A percentile compares a stretch with the other conserved stretches of the same genome.
These are phyloP conservation scores for Pythium rhizo-oryzae DNA, from an alignment of 352 stramenopile species.

Conservation along the genomic window DNA sequence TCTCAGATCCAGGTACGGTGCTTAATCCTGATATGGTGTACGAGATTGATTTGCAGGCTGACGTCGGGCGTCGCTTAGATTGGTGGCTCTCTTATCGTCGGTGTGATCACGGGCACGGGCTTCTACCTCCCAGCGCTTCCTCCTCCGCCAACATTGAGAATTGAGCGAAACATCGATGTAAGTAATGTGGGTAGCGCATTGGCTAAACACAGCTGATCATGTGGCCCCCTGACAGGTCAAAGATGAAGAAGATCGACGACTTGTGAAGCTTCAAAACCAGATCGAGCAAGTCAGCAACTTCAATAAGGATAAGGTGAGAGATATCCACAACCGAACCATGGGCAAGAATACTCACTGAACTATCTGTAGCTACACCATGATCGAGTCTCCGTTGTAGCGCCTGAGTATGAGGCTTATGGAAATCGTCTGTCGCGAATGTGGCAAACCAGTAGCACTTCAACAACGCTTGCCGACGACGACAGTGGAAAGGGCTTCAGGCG, in stretches of 20 bases:
- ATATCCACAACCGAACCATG: not conserved
- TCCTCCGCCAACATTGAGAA: constrained; percentile 91
- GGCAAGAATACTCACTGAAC: not conserved
- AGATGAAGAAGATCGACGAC: constrained; percentile 93
- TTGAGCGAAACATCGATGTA: constrained; percentile 95
- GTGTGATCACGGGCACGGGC: constrained; percentile 91
- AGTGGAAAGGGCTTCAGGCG: constrained; percentile 41
- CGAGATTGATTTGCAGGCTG: not conserved
- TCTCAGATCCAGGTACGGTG: constrained; percentile 85
- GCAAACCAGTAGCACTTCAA: constrained; percentile 26
- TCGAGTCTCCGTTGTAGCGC: constrained; percentile 59
- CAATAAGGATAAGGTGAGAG: constrained; percentile 76
- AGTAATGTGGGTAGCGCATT: not conserved
- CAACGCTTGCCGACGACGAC: constrained; percentile 46
- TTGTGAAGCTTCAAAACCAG: constrained; percentile 93
- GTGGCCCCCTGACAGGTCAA: constrained; percentile 53
- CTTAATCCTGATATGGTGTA: not conserved
- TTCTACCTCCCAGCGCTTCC: constrained; percentile 95
- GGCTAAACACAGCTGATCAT: not conserved
- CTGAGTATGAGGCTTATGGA: constrained; percentile 58
- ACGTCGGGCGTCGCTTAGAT: constrained; percentile 53
- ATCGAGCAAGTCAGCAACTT: constrained; percentile 88
- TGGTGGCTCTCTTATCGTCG: constrained; percentile 86
- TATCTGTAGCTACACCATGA: constrained; percentile 60
- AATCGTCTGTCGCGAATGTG: constrained; percentile 32